These are phyloP conservation scores for Lipomyces yamadae DNA, from an alignment of 805 yeast genomes.

Conservation along the genomic window DNA sequence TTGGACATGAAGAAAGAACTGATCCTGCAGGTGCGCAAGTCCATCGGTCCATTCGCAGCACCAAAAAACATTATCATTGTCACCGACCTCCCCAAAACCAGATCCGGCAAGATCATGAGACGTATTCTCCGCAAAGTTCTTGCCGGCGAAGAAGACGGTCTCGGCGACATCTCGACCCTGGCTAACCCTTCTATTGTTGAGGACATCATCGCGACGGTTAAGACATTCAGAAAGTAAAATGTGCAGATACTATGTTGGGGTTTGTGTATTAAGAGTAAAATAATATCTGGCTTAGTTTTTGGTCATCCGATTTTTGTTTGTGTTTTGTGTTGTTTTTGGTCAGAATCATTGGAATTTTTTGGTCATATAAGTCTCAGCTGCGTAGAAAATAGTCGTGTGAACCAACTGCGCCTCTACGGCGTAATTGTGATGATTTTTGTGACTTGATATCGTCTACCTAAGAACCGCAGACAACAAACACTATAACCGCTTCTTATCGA, in stretches of 20 bases:
- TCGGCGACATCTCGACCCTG: constrained; percentile 90
- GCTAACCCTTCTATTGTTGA: constrained; percentile 85
- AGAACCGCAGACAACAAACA: too few relatives aligned
- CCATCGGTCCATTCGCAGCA: constrained; percentile 92
- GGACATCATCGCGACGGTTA: constrained; percentile 56
- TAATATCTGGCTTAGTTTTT: neutral
- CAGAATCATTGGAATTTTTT: too few relatives aligned
- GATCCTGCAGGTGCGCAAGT: constrained; percentile 85
- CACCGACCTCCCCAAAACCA: constrained; percentile 93
- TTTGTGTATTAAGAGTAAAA: neutral
- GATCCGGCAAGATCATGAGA: constrained; percentile 99
- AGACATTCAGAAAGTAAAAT: constrained; percentile 28
- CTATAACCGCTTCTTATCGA: too few relatives aligned
- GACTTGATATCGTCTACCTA: too few relatives aligned
- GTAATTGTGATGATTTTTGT: too few relatives aligned
- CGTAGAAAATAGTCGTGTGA: too few relatives aligned
- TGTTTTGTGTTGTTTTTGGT: too few relatives aligned
- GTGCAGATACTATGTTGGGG: neutral
- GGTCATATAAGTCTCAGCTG: too few relatives aligned
- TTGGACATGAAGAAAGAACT: constrained; percentile 66
- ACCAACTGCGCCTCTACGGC: too few relatives aligned
- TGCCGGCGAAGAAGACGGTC: constrained; percentile 87
- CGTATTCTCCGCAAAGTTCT: constrained; percentile 92
- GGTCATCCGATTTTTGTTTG: too few relatives aligned
- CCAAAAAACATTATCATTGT: constrained; percentile 86